A percentile compares a stretch with the other conserved stretches of the same genome.
phyloP scores from a whole-genome alignment of 805 yeast genomes.

The Candida ulmi region DNA sequence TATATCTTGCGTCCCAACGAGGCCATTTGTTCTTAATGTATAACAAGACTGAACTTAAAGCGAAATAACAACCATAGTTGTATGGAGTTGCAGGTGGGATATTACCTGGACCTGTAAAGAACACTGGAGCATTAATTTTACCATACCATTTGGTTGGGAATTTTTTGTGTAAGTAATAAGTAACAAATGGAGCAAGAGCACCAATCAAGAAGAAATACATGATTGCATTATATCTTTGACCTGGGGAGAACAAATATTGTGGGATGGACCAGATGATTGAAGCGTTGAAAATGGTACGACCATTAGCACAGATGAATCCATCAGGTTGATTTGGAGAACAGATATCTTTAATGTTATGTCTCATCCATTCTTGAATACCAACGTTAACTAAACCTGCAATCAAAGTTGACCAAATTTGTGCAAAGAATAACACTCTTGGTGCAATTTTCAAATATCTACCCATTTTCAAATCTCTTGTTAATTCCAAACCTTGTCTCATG shows the following conservation, averaged over 20 bases:
- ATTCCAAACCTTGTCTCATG: conserved; percentile 48
- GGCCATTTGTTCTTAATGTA: conserved; percentile 41
- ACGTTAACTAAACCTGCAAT: conserved; percentile 33
- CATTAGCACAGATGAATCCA: conserved; percentile 39
- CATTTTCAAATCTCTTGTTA: conserved; percentile 46
- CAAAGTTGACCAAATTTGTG: conserved; percentile 35
- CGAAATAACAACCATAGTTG: conserved; percentile 52
- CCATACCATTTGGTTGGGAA: conserved; percentile 27
- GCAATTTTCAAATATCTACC: conserved; percentile 56
- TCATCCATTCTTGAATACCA: conserved; percentile 37
- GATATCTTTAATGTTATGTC: conserved; percentile 30
- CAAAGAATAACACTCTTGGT: conserved; percentile 47
- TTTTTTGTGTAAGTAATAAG: conserved; percentile 24
- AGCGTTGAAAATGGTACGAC: conserved; percentile 41
- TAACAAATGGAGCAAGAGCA: conserved; percentile 31
- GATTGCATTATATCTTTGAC: conserved; percentile 48
- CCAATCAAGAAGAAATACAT: conserved; percentile 55
- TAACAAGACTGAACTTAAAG: conserved; percentile 38
- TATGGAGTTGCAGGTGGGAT: conserved; percentile 76
- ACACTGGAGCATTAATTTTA: conserved; percentile 55
- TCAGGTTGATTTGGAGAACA: conserved; percentile 35
- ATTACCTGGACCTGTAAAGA: conserved; percentile 52
- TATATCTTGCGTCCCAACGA: conserved; percentile 56
- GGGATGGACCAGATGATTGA: conserved; percentile 52
- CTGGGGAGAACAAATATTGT: conserved; percentile 38